Evolutionary conservation across 768 basidiomycete genomes (phyloP).

Genomic region (Mycena indigotica): DNA sequence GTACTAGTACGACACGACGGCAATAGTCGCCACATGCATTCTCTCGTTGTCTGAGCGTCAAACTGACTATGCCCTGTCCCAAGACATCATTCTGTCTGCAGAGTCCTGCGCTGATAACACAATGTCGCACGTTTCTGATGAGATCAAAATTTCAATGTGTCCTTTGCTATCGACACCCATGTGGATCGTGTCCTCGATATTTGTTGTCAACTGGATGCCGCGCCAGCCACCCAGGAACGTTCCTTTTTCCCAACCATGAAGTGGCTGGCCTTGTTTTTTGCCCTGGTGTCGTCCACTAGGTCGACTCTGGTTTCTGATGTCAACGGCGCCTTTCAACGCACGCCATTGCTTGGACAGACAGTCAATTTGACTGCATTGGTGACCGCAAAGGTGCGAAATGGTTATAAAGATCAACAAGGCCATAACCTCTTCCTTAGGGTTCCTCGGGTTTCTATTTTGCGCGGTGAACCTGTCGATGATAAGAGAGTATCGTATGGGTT

Average conservation of each 20-base stretch:
- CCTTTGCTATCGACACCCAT: too few species aligned
- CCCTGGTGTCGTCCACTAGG: constrained; percentile 31
- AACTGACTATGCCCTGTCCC: too few species aligned
- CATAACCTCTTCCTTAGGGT: constrained; percentile 2
- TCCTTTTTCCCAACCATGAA: constrained; percentile 27
- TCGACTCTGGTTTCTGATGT: constrained; percentile 51
- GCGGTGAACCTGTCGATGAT: constrained; percentile 37
- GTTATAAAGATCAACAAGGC: background rate
- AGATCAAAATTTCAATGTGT: too few species aligned
- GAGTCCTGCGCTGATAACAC: too few species aligned
- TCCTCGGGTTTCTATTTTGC: constrained; percentile 13
- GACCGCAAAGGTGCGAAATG: constrained; percentile 49
- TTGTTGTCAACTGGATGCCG: too few species aligned
- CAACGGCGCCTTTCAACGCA: constrained; percentile 50
- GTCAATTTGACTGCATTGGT: constrained; percentile 56
- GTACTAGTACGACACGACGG: too few species aligned
- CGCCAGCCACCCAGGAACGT: constrained; percentile 20
- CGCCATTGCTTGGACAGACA: constrained; percentile 46
- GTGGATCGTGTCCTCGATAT: too few species aligned
- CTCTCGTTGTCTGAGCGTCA: too few species aligned
- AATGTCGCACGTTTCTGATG: too few species aligned
- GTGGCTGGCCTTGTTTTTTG: constrained; percentile 32
- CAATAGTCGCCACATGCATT: too few species aligned
- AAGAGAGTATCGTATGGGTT: constrained; percentile 54
- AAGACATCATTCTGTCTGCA: too few species aligned